Base-by-base conservation (phyloP, 495 filamentous ascomycete species). In the Letharia lupina region DNA sequence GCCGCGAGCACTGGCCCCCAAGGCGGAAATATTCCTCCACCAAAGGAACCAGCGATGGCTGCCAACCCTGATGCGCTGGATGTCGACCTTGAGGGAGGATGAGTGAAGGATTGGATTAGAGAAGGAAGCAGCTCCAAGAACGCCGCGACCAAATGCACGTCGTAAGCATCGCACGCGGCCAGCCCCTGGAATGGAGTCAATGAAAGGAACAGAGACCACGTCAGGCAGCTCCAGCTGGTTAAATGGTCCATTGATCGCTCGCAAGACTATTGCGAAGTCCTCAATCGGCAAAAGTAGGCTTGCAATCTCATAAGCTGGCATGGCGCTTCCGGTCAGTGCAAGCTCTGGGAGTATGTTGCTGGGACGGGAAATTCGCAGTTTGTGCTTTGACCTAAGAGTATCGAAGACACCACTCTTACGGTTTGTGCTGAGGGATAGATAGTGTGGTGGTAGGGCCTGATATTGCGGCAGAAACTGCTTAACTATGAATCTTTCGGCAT, bases 41-140 rank as follows among this genome's bases (percentile, higher is more conserved):
- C 75, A 41, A 76, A 82, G 70, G 74, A 70, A 54, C 67, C 79
- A 23, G 72, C 80, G 4, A 78, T 80, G n/a, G 77, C 84, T 11
- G 80, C 82, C 20, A 97, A 97, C 72, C 92, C 93, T 16, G 93
- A 97, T 73, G 91, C 89, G 28, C 80, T 97, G 66, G 90, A 96
- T 75, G 86, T 79, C 63, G 78, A 82, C 45, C 79, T 83, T 75
- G 81, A 83, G 67, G 81, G 81, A 83, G 67, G 81, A 78, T 42
- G 78, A 82, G n/a, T 69, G 40, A 71, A 37, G 42, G 2, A 37
- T 13, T 40, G 9, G 6, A 31, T 3, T 28, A 4, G 15, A 33
- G 28, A 33, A 18, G 31, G 44, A 45, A 11, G 39, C 13, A 16
- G 4, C 7, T 63, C 8, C n/a, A 20, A 16, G 4, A 62, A 13